Conservation (phyloP, 306 rosid genomes). For the Ceratonia siliqua region DNA sequence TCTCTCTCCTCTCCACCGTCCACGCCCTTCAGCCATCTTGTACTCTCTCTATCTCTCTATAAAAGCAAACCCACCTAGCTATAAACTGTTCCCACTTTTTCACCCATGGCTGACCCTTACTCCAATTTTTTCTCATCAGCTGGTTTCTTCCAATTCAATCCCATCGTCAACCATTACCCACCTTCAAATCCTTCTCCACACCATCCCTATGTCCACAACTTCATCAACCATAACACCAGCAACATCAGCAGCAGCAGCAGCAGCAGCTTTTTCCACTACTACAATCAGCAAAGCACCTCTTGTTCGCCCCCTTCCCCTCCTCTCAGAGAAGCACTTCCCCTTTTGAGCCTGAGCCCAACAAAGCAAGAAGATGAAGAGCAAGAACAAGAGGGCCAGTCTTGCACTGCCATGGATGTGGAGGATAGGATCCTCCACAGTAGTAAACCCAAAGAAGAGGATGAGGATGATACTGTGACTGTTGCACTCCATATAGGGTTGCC, state of each 20-base stretch:
- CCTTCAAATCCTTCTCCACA: neutral
- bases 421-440: neutral
- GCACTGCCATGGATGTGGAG: slow-evolving; percentile 44
- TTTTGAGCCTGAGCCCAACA: slow-evolving; percentile 46
- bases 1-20: slow-evolving; percentile 61
- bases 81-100: slow-evolving; percentile 8
- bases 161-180: neutral
- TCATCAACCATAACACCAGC: neutral
- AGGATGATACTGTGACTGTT: slow-evolving; percentile 45
- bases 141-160: slow-evolving; percentile 21
- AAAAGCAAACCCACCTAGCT: slow-evolving; percentile 21
- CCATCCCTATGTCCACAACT: slow-evolving; percentile 26
- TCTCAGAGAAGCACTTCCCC: slow-evolving; percentile 66
- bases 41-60: slow-evolving; percentile 27
- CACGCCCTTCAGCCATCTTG: slow-evolving; percentile 19
- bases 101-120: slow-evolving; percentile 32
- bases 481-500: slow-evolving; percentile 80
- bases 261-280: too few relatives aligned
- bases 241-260: too few relatives aligned
- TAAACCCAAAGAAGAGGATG: slow-evolving; percentile 14
- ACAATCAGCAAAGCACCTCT: too few relatives aligned
- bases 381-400: neutral
- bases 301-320: slow-evolving; percentile 57
- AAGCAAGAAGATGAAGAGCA: neutral
- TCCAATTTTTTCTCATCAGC: slow-evolving; percentile 7